Percentiles rank a stretch among this genome's conserved stretches.
Evolutionary conservation across 331 rosid genomes (phyloP).

Genomic region (Spiraea crenata): DNA sequence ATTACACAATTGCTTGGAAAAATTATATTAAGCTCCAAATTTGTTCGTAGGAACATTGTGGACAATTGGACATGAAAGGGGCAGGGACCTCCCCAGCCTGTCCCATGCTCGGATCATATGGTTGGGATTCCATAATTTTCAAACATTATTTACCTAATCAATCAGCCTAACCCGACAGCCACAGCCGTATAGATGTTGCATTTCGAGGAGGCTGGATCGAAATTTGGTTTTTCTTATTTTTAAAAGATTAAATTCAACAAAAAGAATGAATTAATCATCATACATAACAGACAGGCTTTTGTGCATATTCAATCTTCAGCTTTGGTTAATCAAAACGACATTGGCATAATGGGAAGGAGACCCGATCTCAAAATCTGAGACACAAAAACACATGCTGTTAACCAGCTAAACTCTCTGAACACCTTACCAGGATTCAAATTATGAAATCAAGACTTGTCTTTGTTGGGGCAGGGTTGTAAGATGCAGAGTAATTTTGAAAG

Average conservation of each 20-base stretch:
- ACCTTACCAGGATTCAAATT: too few species aligned
- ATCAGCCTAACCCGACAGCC: conserved; percentile 35
- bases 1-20: too few species aligned
- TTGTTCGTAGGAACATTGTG: conserved; percentile 18
- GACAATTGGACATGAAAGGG: conserved; percentile 32
- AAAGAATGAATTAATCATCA: neutral
- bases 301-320: too few species aligned
- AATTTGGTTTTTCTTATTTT: neutral
- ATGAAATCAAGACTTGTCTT: too few species aligned
- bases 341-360: too few species aligned
- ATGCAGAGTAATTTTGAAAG: neutral
- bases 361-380: too few species aligned
- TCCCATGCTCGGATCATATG: conserved; percentile 31
- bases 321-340: too few species aligned
- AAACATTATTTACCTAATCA: conserved; percentile 42
- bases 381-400: too few species aligned
- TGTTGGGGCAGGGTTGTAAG: neutral
- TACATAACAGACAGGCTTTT: neutral
- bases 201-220: conserved; percentile 39
- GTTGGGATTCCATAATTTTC: conserved; percentile 45
- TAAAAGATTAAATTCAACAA: too few species aligned
- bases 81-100: conserved; percentile 55
- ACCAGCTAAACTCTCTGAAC: too few species aligned
- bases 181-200: conserved; percentile 57
- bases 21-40: neutral